phyloP scores from a whole-genome alignment of 2,329 filamentous ascomycete genomes.

The Fusarium aywerte region DNA sequence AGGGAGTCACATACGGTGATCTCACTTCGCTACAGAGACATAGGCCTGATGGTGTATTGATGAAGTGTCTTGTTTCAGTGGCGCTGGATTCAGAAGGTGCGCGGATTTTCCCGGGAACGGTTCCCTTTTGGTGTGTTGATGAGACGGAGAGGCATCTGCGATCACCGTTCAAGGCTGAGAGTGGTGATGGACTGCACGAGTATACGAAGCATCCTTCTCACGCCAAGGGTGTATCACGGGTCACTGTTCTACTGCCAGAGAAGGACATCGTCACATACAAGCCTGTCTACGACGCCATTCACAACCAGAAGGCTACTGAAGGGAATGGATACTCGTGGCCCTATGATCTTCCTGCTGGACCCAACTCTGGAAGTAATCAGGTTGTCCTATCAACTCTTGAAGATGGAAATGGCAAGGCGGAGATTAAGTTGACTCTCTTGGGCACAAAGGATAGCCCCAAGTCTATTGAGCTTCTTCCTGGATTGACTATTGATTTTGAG shows the following conservation, averaged over 20 bases:
- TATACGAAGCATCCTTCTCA: conserved; percentile 61
- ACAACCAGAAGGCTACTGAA: conserved; percentile 8
- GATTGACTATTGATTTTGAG: conserved; percentile 40
- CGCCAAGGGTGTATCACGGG: conserved; percentile 60
- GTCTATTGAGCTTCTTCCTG: conserved; percentile 39
- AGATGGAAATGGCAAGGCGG: conserved; percentile 6
- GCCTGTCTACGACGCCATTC: conserved; percentile 47
- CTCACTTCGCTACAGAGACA: conserved; percentile 64
- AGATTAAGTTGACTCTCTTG: conserved; percentile 39
- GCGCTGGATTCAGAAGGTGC: conserved; percentile 44
- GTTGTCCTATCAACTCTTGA: conserved; percentile 22
- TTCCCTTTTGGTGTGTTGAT: conserved; percentile 76
- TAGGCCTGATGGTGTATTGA: conserved; percentile 63
- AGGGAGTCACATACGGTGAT: conserved; percentile 58
- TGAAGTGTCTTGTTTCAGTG: conserved; percentile 69
- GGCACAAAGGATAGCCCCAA: conserved; percentile 40
- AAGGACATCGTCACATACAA: conserved; percentile 33
- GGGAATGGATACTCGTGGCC: conserved; percentile 30
- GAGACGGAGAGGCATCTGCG: conserved; percentile 65
- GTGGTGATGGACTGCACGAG: conserved; percentile 20
- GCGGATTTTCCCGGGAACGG: conserved; percentile 56
- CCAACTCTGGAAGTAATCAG: conserved; percentile 24
- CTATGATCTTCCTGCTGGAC: conserved; percentile 33
- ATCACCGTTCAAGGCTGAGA: conserved; percentile 58
- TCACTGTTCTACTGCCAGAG: conserved; percentile 53